Evolutionary conservation across 2,329 filamentous ascomycete species (phyloP), one percentile per base, ranked within the genome.

Genomic region (Exophiala phaeomuriformis): DNA sequence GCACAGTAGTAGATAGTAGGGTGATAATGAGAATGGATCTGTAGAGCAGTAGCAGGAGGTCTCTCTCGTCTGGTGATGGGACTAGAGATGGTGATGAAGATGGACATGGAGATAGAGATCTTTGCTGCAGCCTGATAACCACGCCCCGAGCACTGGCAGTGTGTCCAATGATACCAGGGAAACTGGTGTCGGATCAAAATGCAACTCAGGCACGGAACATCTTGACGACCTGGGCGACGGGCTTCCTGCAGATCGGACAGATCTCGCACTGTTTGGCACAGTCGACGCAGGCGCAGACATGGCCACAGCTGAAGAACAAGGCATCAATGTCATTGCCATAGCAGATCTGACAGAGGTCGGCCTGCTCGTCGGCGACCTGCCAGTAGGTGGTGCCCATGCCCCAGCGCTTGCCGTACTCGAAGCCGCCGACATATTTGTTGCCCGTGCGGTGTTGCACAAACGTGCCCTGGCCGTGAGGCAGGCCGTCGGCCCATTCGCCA

Each of bases 361-460:
- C 75, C 57, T 81, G 78, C 53, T 83, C 80, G 51, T 83, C 79
- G 2, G 80, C 81, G 29, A 79, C 76, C 61, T 80, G 77, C 74
- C 79, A 83, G 58, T 77, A 76, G 51, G 79, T 82, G 36, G 80
- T 75, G n/a, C 81, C 81, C 58, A 79, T 77, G 49, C 81, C 81
- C 59, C 79, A 77, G 39, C 78, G 76, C 66, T 80, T 80, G 59
- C 80, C 79, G 51, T 79, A 73, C 60, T 77, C 75, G 72, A 80
- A 84, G 19, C 78, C 79, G 29, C 81, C 81, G 9, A 77, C 76
- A 58, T 81, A 83, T 40, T 77, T 78, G 63, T 83, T 83, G 44
- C 79, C 79, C 0, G 77, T 82, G 44, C 75, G 71, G 32, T 71
- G 72, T 60, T 82, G 78, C 32, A 78, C 69, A 53, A 77, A 78